Base-by-base conservation (phyloP, 139 green algal genomes). In the Dunaliella sp. region DNA sequence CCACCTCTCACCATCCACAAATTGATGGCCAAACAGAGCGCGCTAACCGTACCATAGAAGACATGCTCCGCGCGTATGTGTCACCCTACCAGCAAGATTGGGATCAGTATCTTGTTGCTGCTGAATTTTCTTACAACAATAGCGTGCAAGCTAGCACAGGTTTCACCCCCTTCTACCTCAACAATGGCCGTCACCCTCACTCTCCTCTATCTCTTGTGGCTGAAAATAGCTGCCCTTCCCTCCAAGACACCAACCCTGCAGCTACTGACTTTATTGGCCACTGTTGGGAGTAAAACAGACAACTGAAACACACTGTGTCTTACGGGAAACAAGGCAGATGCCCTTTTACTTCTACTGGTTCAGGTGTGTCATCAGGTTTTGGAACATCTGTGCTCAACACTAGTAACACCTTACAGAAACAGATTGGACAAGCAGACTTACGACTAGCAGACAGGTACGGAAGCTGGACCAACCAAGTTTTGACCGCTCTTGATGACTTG, bases 1-100 rank as follows among this genome's bases (percentile, higher is more conserved):
- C 90, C 75, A 93, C 91, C 1, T 86, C 91, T 0, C 92, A 90
- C 76, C 91, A 96, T 74, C 90, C 92, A 1, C 81, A 95, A 16
- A 92, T 88, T 26, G 90, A 95, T 87, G 94, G 93, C 21, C 94
- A 95, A 36, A 95, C 91, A 25, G 94, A 97, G 79, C 87, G 91
- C 1, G 86, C 86, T 0, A 94, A 95, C 59, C 86, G 91, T 0
- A 57, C 88, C 0, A 31, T 95, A 0, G 84, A 96, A 72, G 92
- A 96, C 16, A 89, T 84, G 84, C 90, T 77, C 78, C 38, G 82
- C 24, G 22, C n/a, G 24, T 75, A 48, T 28, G 31, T 86, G 24
- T 33, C 32, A 25, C 59, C 82, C 1, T 36, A 80, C 33, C 82
- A 86, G 59, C 12, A 59, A 22, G 82, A 86, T 72, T 86, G 82